phyloP scores from a whole-genome alignment of 345 rosid genomes.

The Leavenworthia alabamica region DNA sequence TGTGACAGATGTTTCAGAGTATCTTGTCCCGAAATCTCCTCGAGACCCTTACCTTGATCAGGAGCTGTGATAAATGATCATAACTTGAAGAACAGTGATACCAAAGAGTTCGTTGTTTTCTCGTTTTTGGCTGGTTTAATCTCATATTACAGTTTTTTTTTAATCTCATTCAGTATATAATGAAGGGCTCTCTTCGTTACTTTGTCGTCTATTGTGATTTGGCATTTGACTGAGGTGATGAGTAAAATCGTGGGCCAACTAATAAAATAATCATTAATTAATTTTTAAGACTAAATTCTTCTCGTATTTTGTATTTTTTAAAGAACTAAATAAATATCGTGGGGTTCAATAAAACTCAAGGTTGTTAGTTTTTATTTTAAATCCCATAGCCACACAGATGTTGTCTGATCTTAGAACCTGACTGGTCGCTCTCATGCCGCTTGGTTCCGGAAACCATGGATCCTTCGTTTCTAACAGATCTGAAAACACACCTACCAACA shows the following conservation, averaged over 20 bases:
- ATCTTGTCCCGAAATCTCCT: conserved; percentile 37
- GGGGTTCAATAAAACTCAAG: neutral
- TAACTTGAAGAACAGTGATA: neutral
- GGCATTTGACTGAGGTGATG: neutral
- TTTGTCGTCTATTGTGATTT: conserved; percentile 1
- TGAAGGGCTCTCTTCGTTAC: conserved; percentile 4
- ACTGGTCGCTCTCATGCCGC: neutral
- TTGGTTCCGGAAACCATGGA: neutral
- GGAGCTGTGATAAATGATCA: conserved; percentile 39
- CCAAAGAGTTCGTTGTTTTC: conserved; percentile 3
- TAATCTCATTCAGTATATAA: neutral
- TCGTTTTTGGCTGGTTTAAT: conserved; percentile 13
- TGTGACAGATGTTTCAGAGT: conserved; percentile 44
- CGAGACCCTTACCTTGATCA: conserved; percentile 67
- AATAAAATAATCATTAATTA: neutral
- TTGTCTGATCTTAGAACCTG: too few relatives aligned
- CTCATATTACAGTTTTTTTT: neutral
- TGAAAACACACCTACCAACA: neutral
- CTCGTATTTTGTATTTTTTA: neutral
- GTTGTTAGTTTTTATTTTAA: neutral
- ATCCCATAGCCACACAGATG: neutral
- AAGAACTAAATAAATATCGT: neutral
- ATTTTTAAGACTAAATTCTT: conserved; percentile 13
- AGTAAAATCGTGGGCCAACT: neutral
- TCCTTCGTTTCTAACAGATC: neutral